Percentiles rank a stretch among this genome's conserved stretches.
phyloP scores from a whole-genome alignment of 2,329 filamentous ascomycete species.

The Chlorencoelia australis region DNA sequence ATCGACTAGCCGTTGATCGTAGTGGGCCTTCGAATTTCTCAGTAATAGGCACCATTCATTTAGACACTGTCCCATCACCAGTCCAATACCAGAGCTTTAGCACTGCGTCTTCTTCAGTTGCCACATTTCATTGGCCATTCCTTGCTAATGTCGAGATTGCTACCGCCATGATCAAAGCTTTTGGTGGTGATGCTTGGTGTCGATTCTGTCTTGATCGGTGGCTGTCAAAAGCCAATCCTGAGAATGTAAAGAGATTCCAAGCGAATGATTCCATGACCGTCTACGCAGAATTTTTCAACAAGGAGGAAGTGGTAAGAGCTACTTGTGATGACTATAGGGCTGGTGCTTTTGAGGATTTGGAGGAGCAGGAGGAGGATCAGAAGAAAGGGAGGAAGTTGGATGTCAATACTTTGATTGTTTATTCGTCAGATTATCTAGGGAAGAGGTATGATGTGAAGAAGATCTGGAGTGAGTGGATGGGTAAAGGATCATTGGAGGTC shows the following conservation, averaged over 20 bases:
- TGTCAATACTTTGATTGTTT: constrained; percentile 34
- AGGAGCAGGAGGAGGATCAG: constrained; percentile 36
- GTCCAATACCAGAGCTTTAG: no score
- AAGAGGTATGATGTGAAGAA: constrained; percentile 32
- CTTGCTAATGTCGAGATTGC: constrained; percentile 36
- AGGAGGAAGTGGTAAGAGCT: constrained; percentile 32
- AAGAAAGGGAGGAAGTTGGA: constrained; percentile 33
- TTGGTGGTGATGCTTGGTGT: no score
- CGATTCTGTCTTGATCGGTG: no score
- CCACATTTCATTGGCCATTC: constrained; percentile 41
- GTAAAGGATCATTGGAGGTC: constrained; percentile 23
- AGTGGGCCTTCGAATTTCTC: no score
- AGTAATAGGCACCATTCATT: constrained; percentile 32
- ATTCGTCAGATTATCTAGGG: constrained; percentile 33
- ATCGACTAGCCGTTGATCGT: constrained; percentile 39
- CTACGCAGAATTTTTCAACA: constrained; percentile 34
- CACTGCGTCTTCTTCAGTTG: constrained; percentile 29
- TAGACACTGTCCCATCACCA: constrained; percentile 40
- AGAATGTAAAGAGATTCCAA: no score
- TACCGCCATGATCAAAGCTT: no score
- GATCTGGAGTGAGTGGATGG: constrained; percentile 37
- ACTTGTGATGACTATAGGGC: constrained; percentile 38
- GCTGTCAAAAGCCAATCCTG: no score
- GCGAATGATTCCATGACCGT: no score
- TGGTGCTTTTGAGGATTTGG: constrained; percentile 32